Percentiles rank a stretch among this genome's conserved stretches.
These are phyloP conservation scores for Fusarium sp. DNA, from an alignment of 2,329 filamentous ascomycete species.

Conservation along the genomic window DNA sequence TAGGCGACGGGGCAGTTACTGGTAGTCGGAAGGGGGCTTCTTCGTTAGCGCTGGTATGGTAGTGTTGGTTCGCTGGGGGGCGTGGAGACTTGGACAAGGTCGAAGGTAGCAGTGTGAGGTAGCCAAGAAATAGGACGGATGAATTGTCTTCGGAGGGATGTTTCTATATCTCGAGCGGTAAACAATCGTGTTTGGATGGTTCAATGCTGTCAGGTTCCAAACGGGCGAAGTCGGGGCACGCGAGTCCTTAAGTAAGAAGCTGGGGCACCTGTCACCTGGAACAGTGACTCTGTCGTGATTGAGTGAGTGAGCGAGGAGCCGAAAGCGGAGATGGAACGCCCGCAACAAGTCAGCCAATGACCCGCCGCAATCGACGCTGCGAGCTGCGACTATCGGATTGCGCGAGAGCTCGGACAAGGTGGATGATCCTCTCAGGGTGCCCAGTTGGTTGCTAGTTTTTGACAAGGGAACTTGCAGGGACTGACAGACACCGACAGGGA, in stretches of 20 bases:
- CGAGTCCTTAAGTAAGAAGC: constrained; percentile 45
- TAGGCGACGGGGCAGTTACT: constrained; percentile 31
- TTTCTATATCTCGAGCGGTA: background rate
- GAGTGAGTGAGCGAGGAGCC: constrained; percentile 47
- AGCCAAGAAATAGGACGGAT: background rate
- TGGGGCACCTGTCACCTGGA: constrained; percentile 40
- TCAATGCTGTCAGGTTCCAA: constrained; percentile 12
- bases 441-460: constrained; percentile 33
- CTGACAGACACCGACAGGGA: constrained; percentile 33
- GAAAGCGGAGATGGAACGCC: constrained; percentile 49
- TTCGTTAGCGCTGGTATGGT: constrained; percentile 29
- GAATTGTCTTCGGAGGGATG: constrained; percentile 1
- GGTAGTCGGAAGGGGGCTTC: constrained; percentile 33
- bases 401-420: constrained; percentile 36
- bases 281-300: constrained; percentile 47
- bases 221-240: constrained; percentile 46
- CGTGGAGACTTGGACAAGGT: constrained; percentile 12
- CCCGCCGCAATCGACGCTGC: constrained; percentile 42
- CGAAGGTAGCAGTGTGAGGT: constrained; percentile 8
- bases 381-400: constrained; percentile 46
- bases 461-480: constrained; percentile 36
- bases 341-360: constrained; percentile 43
- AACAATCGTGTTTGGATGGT: constrained; percentile 12
- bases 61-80: constrained; percentile 18
- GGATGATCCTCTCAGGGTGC: constrained; percentile 40